Evolutionary conservation across 2,329 filamentous ascomycete species (phyloP), one percentile per base, ranked within the genome.

Genomic region (Colletotrichum viniferum): DNA sequence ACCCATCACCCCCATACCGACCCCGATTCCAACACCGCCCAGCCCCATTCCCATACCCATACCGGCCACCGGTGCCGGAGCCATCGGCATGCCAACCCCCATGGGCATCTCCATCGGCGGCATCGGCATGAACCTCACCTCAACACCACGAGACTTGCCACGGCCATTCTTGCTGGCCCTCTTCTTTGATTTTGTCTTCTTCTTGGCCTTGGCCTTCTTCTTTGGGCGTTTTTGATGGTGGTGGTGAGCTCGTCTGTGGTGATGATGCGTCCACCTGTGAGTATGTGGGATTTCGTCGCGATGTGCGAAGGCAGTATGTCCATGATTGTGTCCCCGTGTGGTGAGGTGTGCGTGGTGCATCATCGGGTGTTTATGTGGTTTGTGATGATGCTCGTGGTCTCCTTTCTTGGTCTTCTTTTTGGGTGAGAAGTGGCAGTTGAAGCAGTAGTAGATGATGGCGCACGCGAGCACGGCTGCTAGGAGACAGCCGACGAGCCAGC

Each of bases 401-500:
- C 5, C 21, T 30, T 69, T 61, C 26, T 43, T 70, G 4, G 34
- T 56, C 28, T 18, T 28, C 14, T 66, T 36, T 7, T 36, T 65
- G 34, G 69, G 52, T 10, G 63, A 48, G 13, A 76, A 74, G n/a
- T 52, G 70, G 38, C 60, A 62, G 71, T 66, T 55, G 65, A 70
- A 61, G 55, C 74, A 76, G 9, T 36, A 56, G 48, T 76, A 74
- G 3, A 76, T 48, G 28, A 76, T 38, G 48, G 43, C 48, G 8
- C 65, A 24, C 26, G 61, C 71, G n/a, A 64, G 14, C 9, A 74
- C 26, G 12, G 64, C 74, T 14, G 56, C 71, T 2, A 76, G 7
- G 24, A 76, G 71, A n/a, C 71, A 73, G n/a, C 74, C 74, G 26
- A 76, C 43, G n/a, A 76, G 60, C 65, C 69, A 52, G 14, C 74